Base-by-base conservation (phyloP, 148 eudicot species). In the Polygonum maritimum region DNA sequence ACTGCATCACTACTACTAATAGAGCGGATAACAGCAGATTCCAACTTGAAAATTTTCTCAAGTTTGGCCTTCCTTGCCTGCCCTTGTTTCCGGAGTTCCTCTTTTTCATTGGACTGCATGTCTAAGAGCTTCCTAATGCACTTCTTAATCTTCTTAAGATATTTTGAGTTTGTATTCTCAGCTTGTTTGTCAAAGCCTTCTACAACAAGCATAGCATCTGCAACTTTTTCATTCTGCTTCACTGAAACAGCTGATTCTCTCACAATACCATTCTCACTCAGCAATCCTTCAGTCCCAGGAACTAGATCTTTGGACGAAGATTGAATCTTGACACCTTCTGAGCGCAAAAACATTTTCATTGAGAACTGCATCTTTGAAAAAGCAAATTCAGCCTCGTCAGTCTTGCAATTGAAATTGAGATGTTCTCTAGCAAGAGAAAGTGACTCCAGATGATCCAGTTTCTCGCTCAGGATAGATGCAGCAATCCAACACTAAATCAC, bases 401-500 rank as follows among this genome's bases (percentile, higher is more conserved):
- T 90, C 16, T 57, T 78, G 79, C 98, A 94, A 79, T 74, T 62
- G 72, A 88, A 90, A 73, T 84, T 77, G 86, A 90, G 72, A 69
- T 69, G 79, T 35, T 88, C 76, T 78, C 80, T 85, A 57, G 86
- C 98, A 72, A 88, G 78, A 12, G 40, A 73, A 52, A 94, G 84
- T 0, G 92, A 86, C 45, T 79, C 79, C 79, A 76, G 82, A 85
- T 82, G 90, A 79, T 89, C 92, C 79, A 94, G 60, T 79, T 87
- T 84, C 16, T 79, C 54, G 35, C 80, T 83, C 75, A 84, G 75
- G 75, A 85, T 81, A 49, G 89, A 90, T 60, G 93, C 88, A 60
- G 91, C 93, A 60, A 84, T 76, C 97, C 96, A 94, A 78, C 95
- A 94, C 95, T 92, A 77, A 78, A 55, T 78, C 65, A 48, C 78